Evolutionary conservation across 2,329 filamentous ascomycete genomes (phyloP), one percentile per base, ranked within the genome.

Genomic region (Cylindrodendrum hubeiense): DNA sequence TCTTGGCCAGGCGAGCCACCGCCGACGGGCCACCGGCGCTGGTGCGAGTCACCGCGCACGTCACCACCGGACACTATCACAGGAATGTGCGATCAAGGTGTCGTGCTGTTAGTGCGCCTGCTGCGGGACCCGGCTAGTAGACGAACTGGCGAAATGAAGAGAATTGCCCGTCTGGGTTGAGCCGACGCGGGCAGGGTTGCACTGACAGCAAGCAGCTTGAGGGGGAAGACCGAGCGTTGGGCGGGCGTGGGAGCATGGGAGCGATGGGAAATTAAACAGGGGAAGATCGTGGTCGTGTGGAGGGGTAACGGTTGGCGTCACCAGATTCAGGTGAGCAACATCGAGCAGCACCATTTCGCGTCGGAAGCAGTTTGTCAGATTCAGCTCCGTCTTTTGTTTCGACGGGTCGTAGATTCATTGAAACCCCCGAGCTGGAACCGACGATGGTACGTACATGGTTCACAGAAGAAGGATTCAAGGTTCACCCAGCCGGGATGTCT

Each of bases 261-360:
- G 22, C 21, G 19, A 28, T 47, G 63, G 62, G 60, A 66, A 67
- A 69, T 63, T 60, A 60, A 41, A 47, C 63, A 62, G 55, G 66
- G 66, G 64, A 44, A 26, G 43, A 46, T 47, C 19, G 60, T 50
- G 52, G 62, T 51, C 39, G 56, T 34, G 51, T 52, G 41, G 59
- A 53, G 47, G 33, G 44, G 44, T 24, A 30, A 22, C 28, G 2
- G 47, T 19, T 50, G n/a, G 53, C 51, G 43, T 56, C 68, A 54
- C 62, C 65, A 71, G 55, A 61, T 73, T 70, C 67, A 73, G 71
- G 71, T 73, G 68, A 67, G 63, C 17, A 22, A 55, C 52, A 30
- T n/a, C n/a, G 19, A 43, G 19, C 13, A 49, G 17, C 21, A 34
- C 62, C 44, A 46, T 56, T 44, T 21, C 30, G 58, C 34, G 39